Conservation (phyloP, 305 asterid genomes). For the Lippia alba region DNA sequence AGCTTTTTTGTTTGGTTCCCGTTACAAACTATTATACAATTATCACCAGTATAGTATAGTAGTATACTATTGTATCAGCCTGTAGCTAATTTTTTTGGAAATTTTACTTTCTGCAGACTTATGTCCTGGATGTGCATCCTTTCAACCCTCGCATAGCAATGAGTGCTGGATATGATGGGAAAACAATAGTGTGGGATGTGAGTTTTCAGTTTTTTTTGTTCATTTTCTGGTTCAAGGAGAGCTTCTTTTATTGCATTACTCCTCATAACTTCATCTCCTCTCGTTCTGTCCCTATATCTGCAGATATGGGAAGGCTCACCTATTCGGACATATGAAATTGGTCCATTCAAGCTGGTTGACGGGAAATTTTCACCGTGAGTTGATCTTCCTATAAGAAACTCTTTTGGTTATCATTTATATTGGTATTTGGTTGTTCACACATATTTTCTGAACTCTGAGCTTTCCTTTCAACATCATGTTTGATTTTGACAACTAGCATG, state of each 20-base stretch:
- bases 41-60: not conserved
- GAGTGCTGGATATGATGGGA: conserved; percentile 99
- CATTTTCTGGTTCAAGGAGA: conserved; percentile 27
- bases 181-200: conserved; percentile 98
- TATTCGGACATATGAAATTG: conserved; percentile 81
- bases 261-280: conserved; percentile 23
- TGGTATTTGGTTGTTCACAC: conserved; percentile 14
- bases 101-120: conserved; percentile 62
- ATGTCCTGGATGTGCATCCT: conserved; percentile 97
- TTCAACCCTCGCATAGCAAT: conserved; percentile 97
- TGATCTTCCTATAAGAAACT: conserved; percentile 28
- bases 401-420: conserved; percentile 22
- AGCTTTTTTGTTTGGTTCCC: no score
- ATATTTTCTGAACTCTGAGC: conserved; percentile 11
- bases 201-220: conserved; percentile 44
- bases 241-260: conserved; percentile 27
- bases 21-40: no score
- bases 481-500: conserved; percentile 9
- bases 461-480: conserved; percentile 10
- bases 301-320: conserved; percentile 99
- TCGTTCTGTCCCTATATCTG: conserved; percentile 28
- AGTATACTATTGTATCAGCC: not conserved
- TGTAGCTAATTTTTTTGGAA: conserved; percentile 22
- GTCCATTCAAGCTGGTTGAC: conserved; percentile 90
- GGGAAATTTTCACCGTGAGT: conserved; percentile 99